These are phyloP conservation scores for Orbilia oligospora DNA, from an alignment of 2,329 filamentous ascomycete species.

Conservation along the genomic window DNA sequence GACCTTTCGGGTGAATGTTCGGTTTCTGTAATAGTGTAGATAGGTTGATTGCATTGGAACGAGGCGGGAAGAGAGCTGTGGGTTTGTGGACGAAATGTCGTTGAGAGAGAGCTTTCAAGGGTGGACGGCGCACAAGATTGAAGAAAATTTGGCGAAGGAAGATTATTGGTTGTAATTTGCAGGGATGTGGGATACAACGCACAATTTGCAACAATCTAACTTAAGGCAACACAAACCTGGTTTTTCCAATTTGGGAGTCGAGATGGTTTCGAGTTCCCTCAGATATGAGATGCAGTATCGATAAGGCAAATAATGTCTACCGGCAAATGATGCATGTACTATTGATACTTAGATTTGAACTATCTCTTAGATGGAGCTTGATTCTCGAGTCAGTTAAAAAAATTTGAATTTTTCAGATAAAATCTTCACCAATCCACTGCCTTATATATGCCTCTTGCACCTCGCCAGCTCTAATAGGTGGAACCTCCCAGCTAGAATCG, in stretches of 20 bases:
- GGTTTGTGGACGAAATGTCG: conserved; percentile 32
- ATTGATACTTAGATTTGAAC: not conserved
- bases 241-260: no score
- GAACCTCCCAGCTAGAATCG: conserved; percentile 32
- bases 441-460: conserved; percentile 24
- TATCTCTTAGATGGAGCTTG: not conserved
- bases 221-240: not conserved
- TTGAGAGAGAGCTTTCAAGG: conserved; percentile 30
- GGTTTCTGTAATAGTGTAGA: conserved; percentile 29
- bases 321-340: no score
- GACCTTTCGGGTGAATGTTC: conserved; percentile 53
- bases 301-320: no score
- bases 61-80: conserved; percentile 16
- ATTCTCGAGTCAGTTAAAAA: not conserved
- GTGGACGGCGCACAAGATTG: conserved; percentile 32
- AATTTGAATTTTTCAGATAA: not conserved
- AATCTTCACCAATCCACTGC: conserved; percentile 11
- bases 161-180: conserved; percentile 38
- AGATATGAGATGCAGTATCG: no score
- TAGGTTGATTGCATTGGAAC: conserved; percentile 49
- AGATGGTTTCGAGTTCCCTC: no score
- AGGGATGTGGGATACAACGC: conserved; percentile 28
- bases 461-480: not conserved
- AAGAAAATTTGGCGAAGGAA: conserved; percentile 57
- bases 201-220: conserved; percentile 37